Evolutionary conservation across 805 yeast genomes (phyloP).

Genomic region (Lipomyces spencermartinsiae): DNA sequence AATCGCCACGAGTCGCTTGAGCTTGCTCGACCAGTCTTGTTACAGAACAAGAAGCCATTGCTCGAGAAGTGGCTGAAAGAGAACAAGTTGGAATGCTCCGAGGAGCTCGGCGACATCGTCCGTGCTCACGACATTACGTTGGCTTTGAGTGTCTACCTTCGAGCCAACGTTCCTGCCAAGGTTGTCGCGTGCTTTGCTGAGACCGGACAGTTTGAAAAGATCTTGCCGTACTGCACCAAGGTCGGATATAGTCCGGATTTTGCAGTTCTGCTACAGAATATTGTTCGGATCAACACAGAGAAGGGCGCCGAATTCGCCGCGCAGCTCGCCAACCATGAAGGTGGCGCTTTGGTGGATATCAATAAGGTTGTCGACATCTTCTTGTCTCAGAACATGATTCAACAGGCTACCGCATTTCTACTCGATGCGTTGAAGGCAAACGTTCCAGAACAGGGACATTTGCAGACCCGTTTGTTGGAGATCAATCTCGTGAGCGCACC

Average conservation of each 20-base stretch:
- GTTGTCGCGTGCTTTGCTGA: slow-evolving; percentile 93
- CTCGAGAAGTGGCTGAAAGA: slow-evolving; percentile 97
- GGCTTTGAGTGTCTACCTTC: slow-evolving; percentile 88
- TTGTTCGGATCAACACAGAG: slow-evolving; percentile 93
- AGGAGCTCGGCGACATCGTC: slow-evolving; percentile 95
- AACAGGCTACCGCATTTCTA: slow-evolving; percentile 97
- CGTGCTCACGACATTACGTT: slow-evolving; percentile 84
- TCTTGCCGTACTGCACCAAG: slow-evolving; percentile 90
- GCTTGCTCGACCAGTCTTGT: slow-evolving; percentile 92
- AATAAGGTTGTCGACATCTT: slow-evolving; percentile 92
- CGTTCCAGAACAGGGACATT: slow-evolving; percentile 91
- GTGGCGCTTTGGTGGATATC: slow-evolving; percentile 67
- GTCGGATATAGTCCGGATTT: slow-evolving; percentile 89
- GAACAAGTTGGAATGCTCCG: slow-evolving; percentile 92
- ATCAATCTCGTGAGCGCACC: slow-evolving; percentile 95
- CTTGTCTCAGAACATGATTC: slow-evolving; percentile 90
- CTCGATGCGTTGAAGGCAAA: slow-evolving; percentile 94
- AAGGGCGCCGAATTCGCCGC: slow-evolving; percentile 97
- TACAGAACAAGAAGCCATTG: slow-evolving; percentile 90
- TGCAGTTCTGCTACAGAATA: slow-evolving; percentile 84
- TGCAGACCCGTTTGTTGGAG: slow-evolving; percentile 93
- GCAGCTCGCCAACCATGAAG: slow-evolving; percentile 72
- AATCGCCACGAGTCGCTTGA: slow-evolving; percentile 94
- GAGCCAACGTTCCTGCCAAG: slow-evolving; percentile 82
- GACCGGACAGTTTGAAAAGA: slow-evolving; percentile 94